These are phyloP conservation scores for Epichloe uncinata DNA, from an alignment of 2,329 filamentous ascomycete species.

Conservation along the genomic window DNA sequence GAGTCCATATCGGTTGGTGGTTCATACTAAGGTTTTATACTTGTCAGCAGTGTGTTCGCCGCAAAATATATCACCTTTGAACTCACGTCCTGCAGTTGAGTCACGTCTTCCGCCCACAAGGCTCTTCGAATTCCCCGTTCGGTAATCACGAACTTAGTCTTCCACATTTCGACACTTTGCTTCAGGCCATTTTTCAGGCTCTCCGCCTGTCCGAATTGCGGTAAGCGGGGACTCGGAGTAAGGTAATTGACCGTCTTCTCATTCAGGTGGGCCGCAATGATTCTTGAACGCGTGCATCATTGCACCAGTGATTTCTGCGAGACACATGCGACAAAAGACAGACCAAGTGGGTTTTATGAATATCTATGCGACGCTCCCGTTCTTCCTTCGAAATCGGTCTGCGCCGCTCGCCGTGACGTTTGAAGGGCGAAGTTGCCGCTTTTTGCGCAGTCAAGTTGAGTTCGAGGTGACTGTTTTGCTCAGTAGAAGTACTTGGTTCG, in stretches of 20 bases:
- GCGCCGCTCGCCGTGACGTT: constrained; percentile 25
- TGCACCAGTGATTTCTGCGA: constrained; percentile 79
- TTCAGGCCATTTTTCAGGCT: constrained; percentile 70
- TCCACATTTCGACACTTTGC: constrained; percentile 54
- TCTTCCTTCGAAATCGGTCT: constrained; percentile 42
- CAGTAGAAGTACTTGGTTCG: constrained; percentile 10
- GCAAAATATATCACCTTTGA: neutral
- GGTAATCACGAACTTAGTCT: constrained; percentile 54
- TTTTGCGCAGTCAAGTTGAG: constrained; percentile 39
- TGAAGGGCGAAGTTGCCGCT: constrained; percentile 17
- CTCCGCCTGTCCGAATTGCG: constrained; percentile 64
- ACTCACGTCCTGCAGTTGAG: constrained; percentile 45
- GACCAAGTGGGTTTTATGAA: constrained; percentile 79
- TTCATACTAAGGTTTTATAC: constrained; percentile 31
- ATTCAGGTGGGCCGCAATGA: constrained; percentile 51
- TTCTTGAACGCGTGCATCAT: constrained; percentile 55
- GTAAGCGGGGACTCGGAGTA: constrained; percentile 50
- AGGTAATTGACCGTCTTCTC: constrained; percentile 54
- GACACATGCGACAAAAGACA: constrained; percentile 70
- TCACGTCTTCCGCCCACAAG: constrained; percentile 59
- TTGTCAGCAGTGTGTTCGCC: neutral
- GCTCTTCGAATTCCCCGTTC: constrained; percentile 56
- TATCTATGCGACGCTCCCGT: constrained; percentile 46
- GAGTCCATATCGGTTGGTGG: constrained; percentile 52
- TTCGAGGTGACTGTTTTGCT: constrained; percentile 27